Conservation (phyloP, 2,329 filamentous ascomycete species). For the Chrysoporthe puriensis region DNA sequence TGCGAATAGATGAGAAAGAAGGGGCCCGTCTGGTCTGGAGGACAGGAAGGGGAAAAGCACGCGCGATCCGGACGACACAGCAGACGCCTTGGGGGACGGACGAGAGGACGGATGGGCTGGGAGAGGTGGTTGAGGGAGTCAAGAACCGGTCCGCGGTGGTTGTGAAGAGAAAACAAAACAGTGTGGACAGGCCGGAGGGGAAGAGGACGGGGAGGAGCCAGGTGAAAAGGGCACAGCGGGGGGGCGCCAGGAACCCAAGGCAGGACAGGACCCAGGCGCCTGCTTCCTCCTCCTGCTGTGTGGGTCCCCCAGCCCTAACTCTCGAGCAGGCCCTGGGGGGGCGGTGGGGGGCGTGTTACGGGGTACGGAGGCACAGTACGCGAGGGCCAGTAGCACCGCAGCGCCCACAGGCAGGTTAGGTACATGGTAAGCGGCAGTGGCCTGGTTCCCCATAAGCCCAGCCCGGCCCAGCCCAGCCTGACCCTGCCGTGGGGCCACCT, state of each 20-base stretch:
- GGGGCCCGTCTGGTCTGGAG: neutral
- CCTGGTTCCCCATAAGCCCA: neutral
- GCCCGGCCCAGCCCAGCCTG: too few species aligned
- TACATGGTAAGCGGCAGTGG: constrained; percentile 12
- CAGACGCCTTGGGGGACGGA: neutral
- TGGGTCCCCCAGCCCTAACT: neutral
- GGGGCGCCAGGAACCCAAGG: neutral
- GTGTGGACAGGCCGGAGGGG: constrained; percentile 14
- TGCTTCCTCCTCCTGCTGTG: neutral
- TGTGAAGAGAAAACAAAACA: constrained; percentile 7
- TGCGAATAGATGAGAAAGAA: neutral
- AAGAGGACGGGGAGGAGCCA: constrained; percentile 23
- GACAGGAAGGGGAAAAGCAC: neutral
- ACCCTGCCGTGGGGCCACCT: constrained; percentile 10
- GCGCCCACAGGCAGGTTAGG: neutral
- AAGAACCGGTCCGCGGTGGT: constrained; percentile 4
- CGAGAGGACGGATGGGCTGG: neutral
- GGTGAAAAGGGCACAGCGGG: constrained; percentile 27
- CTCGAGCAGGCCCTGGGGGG: neutral
- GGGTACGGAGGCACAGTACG: neutral
- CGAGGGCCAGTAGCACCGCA: neutral
- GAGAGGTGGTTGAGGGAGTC: constrained; percentile 4
- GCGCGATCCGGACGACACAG: neutral
- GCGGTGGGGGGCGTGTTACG: neutral
- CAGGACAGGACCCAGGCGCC: too few species aligned